These are phyloP conservation scores for Plantago elongata DNA, from an alignment of 257 asterid genomes.

Conservation along the genomic window DNA sequence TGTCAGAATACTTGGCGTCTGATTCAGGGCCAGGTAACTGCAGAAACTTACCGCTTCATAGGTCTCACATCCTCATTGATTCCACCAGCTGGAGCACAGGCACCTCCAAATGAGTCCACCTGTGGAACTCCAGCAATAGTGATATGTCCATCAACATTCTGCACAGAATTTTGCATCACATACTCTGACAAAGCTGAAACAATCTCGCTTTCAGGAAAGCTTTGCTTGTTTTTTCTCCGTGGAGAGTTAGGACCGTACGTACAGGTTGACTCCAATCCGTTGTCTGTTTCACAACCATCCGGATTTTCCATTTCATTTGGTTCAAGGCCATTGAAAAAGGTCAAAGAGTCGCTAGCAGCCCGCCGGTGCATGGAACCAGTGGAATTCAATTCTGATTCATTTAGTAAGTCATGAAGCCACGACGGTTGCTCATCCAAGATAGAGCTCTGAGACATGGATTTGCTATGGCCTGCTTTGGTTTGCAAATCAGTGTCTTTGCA, in stretches of 20 bases:
- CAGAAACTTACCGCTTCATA: constrained; percentile 49
- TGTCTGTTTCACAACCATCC: constrained; percentile 39
- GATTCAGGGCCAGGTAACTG: constrained; percentile 18
- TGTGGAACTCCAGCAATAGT: constrained; percentile 36
- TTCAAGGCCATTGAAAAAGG: constrained; percentile 34
- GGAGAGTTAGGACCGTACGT: constrained; percentile 84
- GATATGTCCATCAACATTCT: constrained; percentile 34
- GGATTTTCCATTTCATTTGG: constrained; percentile 28
- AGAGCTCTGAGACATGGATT: constrained; percentile 40
- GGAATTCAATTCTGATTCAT: constrained; percentile 44
- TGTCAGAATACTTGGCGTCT: constrained; percentile 14
- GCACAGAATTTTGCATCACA: constrained; percentile 43
- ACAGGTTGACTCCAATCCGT: constrained; percentile 45
- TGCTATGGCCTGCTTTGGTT: constrained; percentile 30
- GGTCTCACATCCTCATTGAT: constrained; percentile 31
- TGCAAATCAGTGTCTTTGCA: constrained; percentile 26
- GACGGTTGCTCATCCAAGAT: constrained; percentile 54
- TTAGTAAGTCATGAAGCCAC: constrained; percentile 69
- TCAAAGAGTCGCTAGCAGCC: constrained; percentile 57
- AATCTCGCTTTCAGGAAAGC: constrained; percentile 47
- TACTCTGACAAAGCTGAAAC: constrained; percentile 61
- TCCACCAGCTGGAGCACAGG: constrained; percentile 33
- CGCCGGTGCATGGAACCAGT: constrained; percentile 34
- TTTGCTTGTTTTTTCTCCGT: constrained; percentile 46
- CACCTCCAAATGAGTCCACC: constrained; percentile 25